Base-by-base conservation (phyloP, 73 alveolate genomes). In the Paramecium sexaurelia region DNA sequence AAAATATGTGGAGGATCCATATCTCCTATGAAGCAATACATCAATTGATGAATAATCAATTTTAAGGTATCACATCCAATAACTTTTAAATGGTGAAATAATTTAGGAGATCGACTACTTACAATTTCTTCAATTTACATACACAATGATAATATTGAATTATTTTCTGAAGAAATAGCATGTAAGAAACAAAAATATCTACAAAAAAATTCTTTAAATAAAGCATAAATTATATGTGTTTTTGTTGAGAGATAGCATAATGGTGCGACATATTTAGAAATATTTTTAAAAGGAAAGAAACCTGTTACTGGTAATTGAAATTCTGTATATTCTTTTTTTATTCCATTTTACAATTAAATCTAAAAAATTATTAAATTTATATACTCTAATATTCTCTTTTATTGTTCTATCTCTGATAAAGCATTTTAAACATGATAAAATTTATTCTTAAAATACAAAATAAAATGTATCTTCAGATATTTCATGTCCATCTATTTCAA, bases 401-500 rank as follows among this genome's bases (percentile, higher is more conserved):
- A 73, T 35, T 32, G 61, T 35, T 73, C n/a, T 73, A 9, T 73
- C 87, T 73, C 87, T 73, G n/a, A 73, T 35, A 32, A 73, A 73
- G 39, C 66, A 73, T 36, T 35, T 73, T 73, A 73, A 73, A 32
- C 55, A 73, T 7, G 32, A 9, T 3, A 73, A 19, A 73, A 73
- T 73, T 73, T 73, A 73, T 7, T 73, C 87, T 73, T 24, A 32
- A 73, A 73, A 73, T 10, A 73, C 87, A 73, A 73, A 73, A 73
- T 73, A 73, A n/a, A 32, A 32, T 1, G 87, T 35, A 73, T 73
- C 87, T 73, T 73, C 87, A 73, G 87, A 20, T 35, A 73, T 73
- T 37, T 73, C 87, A 73, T 73, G 39, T 32, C 35, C 57, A 20
- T 73, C 87, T 35, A 37, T 29, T 73, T 73, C 87, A n/a, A 73